These are phyloP conservation scores for Cairneyella variabilis DNA, from an alignment of 495 filamentous ascomycete species.

Conservation along the genomic window DNA sequence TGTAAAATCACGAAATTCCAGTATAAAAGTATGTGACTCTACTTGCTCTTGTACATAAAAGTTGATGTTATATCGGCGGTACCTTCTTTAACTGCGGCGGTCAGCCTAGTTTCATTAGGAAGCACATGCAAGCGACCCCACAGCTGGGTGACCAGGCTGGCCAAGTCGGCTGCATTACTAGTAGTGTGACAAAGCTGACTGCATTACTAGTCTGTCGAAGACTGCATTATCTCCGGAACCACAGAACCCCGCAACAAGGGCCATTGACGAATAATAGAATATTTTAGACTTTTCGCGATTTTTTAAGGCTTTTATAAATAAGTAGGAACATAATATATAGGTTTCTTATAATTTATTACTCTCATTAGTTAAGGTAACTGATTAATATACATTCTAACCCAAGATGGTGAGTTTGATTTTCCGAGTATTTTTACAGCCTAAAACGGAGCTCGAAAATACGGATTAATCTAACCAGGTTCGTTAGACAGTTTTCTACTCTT, in stretches of 20 bases:
- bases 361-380: too few species aligned
- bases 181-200: too few species aligned
- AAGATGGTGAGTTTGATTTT: background rate
- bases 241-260: background rate
- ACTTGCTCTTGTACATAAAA: background rate
- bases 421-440: background rate
- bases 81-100: constrained; percentile 1
- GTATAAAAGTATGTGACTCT: constrained; percentile 1
- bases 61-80: background rate
- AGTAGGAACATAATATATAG: background rate
- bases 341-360: too few species aligned
- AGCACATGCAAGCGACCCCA: background rate
- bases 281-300: too few species aligned
- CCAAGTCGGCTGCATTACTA: background rate
- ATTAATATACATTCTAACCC: too few species aligned
- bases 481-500: background rate
- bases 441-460: background rate
- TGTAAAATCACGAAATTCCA: background rate
- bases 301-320: too few species aligned
- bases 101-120: background rate
- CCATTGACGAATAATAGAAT: background rate
- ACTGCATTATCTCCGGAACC: too few species aligned
- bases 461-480: constrained; percentile 3
- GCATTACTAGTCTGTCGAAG: too few species aligned
- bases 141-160: background rate